A percentile compares a stretch with the other conserved stretches of the same genome.
phyloP scores from a whole-genome alignment of 208 protist species.

The Phytomonas sp. region DNA sequence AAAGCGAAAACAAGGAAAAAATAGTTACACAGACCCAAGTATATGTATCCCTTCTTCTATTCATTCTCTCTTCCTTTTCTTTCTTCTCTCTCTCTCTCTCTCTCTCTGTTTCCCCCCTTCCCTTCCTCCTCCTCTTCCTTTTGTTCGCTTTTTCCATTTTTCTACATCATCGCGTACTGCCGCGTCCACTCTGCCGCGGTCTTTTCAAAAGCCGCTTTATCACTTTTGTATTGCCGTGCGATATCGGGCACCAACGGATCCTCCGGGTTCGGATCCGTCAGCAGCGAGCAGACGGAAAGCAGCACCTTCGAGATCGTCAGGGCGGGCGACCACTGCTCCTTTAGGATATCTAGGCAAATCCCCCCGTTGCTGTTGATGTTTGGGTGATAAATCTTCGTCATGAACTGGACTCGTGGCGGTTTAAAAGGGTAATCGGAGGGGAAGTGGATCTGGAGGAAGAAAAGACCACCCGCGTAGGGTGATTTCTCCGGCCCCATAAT shows the following conservation, averaged over 20 bases:
- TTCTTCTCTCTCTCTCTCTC: slow-evolving; percentile 7
- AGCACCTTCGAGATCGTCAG: slow-evolving; percentile 98
- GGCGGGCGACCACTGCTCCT: slow-evolving; percentile 95
- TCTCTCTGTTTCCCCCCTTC: slow-evolving; percentile 9
- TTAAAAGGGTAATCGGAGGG: slow-evolving; percentile 97
- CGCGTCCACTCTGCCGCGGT: slow-evolving; percentile 93
- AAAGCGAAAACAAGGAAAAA: slow-evolving; percentile 1
- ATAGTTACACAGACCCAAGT: background rate
- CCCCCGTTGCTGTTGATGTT: slow-evolving; percentile 97
- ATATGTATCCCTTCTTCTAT: slow-evolving; percentile 4
- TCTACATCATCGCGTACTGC: slow-evolving; percentile 36
- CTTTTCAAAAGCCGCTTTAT: slow-evolving; percentile 85
- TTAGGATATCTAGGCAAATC: slow-evolving; percentile 98
- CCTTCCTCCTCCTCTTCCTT: slow-evolving; percentile 5
- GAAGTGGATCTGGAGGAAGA: slow-evolving; percentile 98
- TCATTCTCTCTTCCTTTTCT: slow-evolving; percentile 4
- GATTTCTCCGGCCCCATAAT: slow-evolving; percentile 95
- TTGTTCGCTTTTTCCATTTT: slow-evolving; percentile 13
- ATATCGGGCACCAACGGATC: slow-evolving; percentile 98
- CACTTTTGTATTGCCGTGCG: slow-evolving; percentile 93
- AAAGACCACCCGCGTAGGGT: slow-evolving; percentile 96
- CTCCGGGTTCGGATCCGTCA: slow-evolving; percentile 99
- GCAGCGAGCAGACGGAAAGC: slow-evolving; percentile 97
- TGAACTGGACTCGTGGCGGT: slow-evolving; percentile 91
- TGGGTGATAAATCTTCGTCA: slow-evolving; percentile 95